phyloP scores from a whole-genome alignment of 257 asterid species.

The Solanum pimpinellifolium region DNA sequence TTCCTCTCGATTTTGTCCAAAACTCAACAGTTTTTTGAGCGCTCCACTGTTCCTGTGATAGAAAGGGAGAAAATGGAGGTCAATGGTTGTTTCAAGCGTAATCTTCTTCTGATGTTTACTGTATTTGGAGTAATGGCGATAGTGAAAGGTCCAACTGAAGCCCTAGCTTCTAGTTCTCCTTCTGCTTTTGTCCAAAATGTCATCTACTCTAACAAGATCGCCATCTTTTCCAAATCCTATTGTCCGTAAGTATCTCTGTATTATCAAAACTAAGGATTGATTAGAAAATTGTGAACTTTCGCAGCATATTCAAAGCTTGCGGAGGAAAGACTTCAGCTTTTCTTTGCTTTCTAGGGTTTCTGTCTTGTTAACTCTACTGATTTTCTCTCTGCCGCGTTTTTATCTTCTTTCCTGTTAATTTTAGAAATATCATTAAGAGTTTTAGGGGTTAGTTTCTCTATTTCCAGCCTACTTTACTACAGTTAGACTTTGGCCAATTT shows the following conservation, averaged over 20 bases:
- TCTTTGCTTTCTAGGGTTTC: not conserved
- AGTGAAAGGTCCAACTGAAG: conserved; percentile 23
- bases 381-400: not conserved
- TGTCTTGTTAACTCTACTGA: not conserved
- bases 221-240: conserved; percentile 90
- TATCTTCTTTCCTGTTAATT: not conserved
- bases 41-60: conserved; percentile 1
- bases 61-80: conserved; percentile 13
- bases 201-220: conserved; percentile 74
- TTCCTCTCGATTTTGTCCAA: not conserved
- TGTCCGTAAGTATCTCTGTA: conserved; percentile 56
- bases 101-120: conserved; percentile 25
- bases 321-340: not conserved
- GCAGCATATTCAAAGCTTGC: not conserved
- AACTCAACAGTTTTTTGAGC: not conserved
- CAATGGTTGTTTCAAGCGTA: conserved; percentile 20
- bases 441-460: not conserved
- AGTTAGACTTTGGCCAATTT: not conserved
- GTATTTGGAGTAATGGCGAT: conserved; percentile 34
- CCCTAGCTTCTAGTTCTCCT: conserved; percentile 71
- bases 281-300: not conserved
- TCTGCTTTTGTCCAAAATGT: conserved; percentile 83
- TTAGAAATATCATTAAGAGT: not conserved
- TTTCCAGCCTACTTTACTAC: not conserved
- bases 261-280: not conserved